Evolutionary conservation across 257 asterid species (phyloP).

Genomic region (Jasminum sambac): DNA sequence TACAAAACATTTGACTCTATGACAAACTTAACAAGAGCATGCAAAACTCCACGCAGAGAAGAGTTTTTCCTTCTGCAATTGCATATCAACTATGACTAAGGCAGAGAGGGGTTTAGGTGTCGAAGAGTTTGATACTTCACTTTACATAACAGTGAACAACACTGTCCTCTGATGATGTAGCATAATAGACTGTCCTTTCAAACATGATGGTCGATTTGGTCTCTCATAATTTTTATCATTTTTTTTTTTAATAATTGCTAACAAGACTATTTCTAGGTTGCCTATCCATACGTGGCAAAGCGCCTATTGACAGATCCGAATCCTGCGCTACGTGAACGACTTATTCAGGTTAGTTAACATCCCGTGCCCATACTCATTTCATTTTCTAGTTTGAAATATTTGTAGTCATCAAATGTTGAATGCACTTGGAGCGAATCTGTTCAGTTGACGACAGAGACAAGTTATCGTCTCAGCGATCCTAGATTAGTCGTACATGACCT

Average conservation of each 20-base stretch:
- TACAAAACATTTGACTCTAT: not conserved
- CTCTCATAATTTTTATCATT: slow-evolving; percentile 5
- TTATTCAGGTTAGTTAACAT: slow-evolving; percentile 71
- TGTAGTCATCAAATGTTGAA: not conserved
- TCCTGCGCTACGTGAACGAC: slow-evolving; percentile 96
- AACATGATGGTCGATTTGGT: slow-evolving; percentile 22
- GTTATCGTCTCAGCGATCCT: not conserved
- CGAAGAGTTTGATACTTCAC: no score
- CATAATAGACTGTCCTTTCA: not conserved
- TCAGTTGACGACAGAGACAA: not conserved
- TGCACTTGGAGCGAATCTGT: not conserved
- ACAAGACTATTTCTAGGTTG: slow-evolving; percentile 62
- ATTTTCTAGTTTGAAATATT: not conserved
- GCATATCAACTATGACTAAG: no score
- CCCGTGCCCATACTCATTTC: not conserved
- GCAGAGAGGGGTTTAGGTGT: no score
- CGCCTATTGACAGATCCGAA: slow-evolving; percentile 98
- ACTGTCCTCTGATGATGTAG: not conserved
- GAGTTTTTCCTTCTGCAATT: no score
- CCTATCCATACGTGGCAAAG: slow-evolving; percentile 98
- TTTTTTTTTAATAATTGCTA: slow-evolving; percentile 18
- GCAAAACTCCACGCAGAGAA: no score
- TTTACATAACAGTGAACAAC: no score
- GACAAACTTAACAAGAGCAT: no score
- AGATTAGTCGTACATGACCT: no score